Evolutionary conservation across 495 filamentous ascomycete genomes (phyloP), one percentile per base, ranked within the genome.

Genomic region (Articulospora tetracladia): DNA sequence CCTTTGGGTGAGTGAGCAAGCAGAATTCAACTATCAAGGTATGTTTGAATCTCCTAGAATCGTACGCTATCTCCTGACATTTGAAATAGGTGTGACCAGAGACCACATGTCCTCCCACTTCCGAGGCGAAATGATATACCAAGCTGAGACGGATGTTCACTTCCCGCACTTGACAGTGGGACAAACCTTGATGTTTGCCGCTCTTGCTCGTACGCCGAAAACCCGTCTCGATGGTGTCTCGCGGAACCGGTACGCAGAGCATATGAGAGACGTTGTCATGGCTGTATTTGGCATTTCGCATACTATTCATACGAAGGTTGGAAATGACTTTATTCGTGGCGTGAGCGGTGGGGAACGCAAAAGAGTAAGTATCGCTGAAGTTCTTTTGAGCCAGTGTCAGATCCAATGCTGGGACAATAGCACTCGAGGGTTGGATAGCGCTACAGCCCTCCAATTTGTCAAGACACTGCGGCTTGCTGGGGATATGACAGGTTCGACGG

Each of bases 371-470:
- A 92, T 93, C 62, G 85, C 88, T 1, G 90, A 93, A 63, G 78
- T 77, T 59, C 78, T 79, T 3, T 72, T 91, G 19, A 84, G 82
- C 34, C 77, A 78, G 4, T 73, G 51, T 77, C 28, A 85, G 0
- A 70, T 93, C 12, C 86, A 88, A 63, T 90, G 88, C 73, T 93
- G 90, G 90, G 90, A 92, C 65, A 88, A 89, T 71, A 89, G 83
- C 59, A 93, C 90, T 3, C 77, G 89, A 69, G 90, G 89, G 59
- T 70, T 93, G 32, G 90, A 93, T 68, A 87, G 83, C 57, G 84
- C 87, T 58, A 91, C 86, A 36, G 89, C 90, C 39, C 71, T 92
- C 15, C 86, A 91, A 66, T 93, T 91, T 49, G 81, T 83, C 61
- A 85, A 83, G 69, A 86, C 83, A 8, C 67, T 93, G 25, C 78